A percentile compares a stretch with the other conserved stretches of the same genome.
These are phyloP conservation scores for Diaporthe humulicola DNA, from an alignment of 2,329 filamentous ascomycete genomes.

Conservation along the genomic window DNA sequence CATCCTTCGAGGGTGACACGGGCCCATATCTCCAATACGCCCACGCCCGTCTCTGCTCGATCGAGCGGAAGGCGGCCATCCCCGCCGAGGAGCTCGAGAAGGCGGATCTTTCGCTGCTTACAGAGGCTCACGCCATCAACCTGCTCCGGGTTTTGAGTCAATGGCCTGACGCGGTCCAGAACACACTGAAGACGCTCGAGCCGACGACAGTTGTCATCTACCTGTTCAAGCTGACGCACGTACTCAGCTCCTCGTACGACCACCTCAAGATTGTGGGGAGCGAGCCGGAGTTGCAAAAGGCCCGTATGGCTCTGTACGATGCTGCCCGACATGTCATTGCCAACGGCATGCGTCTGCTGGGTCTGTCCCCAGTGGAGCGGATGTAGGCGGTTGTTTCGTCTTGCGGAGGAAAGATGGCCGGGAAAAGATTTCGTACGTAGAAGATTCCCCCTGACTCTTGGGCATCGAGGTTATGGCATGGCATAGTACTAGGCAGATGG, in stretches of 20 bases:
- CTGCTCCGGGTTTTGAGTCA: slow-evolving; percentile 82
- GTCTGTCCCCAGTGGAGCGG: slow-evolving; percentile 82
- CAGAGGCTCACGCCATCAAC: slow-evolving; percentile 79
- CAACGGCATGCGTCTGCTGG: slow-evolving; percentile 87
- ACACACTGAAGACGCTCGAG: slow-evolving; percentile 85
- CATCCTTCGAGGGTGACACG: slow-evolving; percentile 86
- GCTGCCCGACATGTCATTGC: slow-evolving; percentile 80
- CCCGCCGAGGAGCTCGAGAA: slow-evolving; percentile 68
- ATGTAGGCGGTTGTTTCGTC: slow-evolving; percentile 24
- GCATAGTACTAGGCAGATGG: neutral
- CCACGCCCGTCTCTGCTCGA: slow-evolving; percentile 78
- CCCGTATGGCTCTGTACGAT: slow-evolving; percentile 83
- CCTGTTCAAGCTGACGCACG: slow-evolving; percentile 89
- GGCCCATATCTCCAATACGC: slow-evolving; percentile 89
- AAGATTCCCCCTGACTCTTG: slow-evolving; percentile 1
- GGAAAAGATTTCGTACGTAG: neutral
- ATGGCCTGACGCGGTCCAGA: slow-evolving; percentile 87
- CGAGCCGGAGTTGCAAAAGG: slow-evolving; percentile 77
- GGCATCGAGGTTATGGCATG: neutral
- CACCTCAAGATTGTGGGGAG: slow-evolving; percentile 86
- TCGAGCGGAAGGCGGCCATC: slow-evolving; percentile 69
- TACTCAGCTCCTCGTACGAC: slow-evolving; percentile 84
- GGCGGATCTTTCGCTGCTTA: slow-evolving; percentile 77
- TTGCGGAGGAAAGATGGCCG: neutral
- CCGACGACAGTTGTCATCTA: slow-evolving; percentile 71